phyloP scores from a whole-genome alignment of 352 stramenopile genomes.

The Phytopythium ostracodes region DNA sequence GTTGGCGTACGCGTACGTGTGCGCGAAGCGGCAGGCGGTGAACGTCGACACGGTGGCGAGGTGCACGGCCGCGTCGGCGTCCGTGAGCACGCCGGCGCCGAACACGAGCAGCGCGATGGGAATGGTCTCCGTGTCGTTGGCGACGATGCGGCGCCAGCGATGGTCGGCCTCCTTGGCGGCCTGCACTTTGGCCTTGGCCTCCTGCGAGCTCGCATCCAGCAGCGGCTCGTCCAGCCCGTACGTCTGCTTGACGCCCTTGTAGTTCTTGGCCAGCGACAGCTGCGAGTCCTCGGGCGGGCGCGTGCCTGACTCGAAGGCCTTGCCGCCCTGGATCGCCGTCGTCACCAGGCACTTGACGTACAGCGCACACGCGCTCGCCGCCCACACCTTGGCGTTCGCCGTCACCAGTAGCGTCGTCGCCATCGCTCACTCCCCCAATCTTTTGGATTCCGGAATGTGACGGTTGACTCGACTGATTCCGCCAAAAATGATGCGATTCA shows the following conservation, averaged over 20 bases:
- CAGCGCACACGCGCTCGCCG: slow-evolving; percentile 10
- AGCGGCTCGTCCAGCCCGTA: slow-evolving; percentile 12
- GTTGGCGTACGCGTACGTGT: slow-evolving; percentile 42
- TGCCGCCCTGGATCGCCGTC: slow-evolving; percentile 26
- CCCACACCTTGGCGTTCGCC: slow-evolving; percentile 22
- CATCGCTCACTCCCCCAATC: background rate
- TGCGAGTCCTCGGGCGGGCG: slow-evolving; percentile 28
- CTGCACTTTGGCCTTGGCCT: slow-evolving; percentile 12
- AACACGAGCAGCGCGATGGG: slow-evolving; percentile 41
- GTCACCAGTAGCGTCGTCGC: slow-evolving; percentile 9
- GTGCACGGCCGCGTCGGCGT: slow-evolving; percentile 16
- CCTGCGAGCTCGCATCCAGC: background rate
- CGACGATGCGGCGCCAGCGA: slow-evolving; percentile 45
- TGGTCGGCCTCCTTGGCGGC: slow-evolving; percentile 20
- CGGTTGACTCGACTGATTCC: background rate
- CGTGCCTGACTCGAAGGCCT: slow-evolving; percentile 22
- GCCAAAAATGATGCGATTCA: background rate
- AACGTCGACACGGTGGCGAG: slow-evolving; percentile 23
- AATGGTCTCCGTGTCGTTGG: slow-evolving; percentile 52
- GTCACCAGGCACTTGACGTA: slow-evolving; percentile 29
- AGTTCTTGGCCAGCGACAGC: slow-evolving; percentile 2
- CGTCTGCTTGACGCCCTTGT: slow-evolving; percentile 19
- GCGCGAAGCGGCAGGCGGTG: slow-evolving; percentile 25
- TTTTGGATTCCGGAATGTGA: background rate
- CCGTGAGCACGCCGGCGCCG: slow-evolving; percentile 21